Evolutionary conservation across 805 yeast genomes (phyloP), one percentile per base, ranked within the genome.

Genomic region (Ogataea pini): DNA sequence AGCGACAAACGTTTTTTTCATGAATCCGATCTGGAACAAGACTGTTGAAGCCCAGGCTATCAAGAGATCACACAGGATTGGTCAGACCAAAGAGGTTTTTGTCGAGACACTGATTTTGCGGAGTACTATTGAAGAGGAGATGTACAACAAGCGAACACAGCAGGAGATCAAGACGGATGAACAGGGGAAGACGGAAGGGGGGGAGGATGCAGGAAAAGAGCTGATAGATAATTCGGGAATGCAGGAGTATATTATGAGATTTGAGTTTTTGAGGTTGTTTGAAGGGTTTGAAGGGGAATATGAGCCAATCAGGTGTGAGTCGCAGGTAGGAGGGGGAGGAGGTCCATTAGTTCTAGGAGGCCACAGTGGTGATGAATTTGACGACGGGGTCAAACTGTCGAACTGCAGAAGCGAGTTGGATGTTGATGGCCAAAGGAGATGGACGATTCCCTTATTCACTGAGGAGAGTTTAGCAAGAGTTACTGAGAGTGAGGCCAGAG

Each of bases 61-160:
- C 41, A 83, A 85, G 54, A 76, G 91, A 68, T 85, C 89, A 0
- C 91, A 85, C 64, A 75, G 90, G 64, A 85, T 85, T 61, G 90
- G 91, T 0, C 90, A 85, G 54, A 69, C 72, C 0, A 67, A 72
- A n/a, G 79, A 79, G 17, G 89, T 85, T 0, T 67, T 63, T 60
- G 90, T 85, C n/a, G 89, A 85, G 58, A 85, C 89, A 0, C 64
- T 85, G 48, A 77, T 85, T 2, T 61, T 85, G 56, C 68, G 74
- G 44, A 82, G 78, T 4, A 85, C 89, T 0, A 69, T 85, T 40
- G 90, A 85, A 55, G 86, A 84, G 61, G 85, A 82, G 55, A 82
- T 85, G 72, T 83, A 81, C 62, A 74, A 67, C 36, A 63, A 63
- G 44, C 45, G 70, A 47, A 24, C 49, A 13, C 54, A 55, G 29